Conservation (phyloP, 1,139 yeast genomes). For the Suhomyces yuchorum region DNA sequence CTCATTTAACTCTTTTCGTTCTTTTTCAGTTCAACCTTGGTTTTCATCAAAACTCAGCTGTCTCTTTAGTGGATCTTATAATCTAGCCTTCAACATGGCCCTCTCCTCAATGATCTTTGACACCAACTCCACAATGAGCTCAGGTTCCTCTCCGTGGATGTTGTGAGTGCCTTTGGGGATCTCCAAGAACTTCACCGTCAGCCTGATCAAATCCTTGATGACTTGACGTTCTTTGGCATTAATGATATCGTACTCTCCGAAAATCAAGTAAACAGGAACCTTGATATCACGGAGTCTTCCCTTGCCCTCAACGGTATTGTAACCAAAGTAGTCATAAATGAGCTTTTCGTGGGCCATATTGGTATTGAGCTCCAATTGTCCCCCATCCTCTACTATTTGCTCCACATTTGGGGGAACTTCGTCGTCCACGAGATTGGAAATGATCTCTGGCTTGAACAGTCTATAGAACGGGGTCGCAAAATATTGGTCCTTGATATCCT, state of each 20-base stretch:
- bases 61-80: not conserved
- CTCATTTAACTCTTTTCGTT: too few species aligned
- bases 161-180: conserved; percentile 12
- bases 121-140: conserved; percentile 1
- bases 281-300: conserved; percentile 6
- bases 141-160: conserved; percentile 13
- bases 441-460: conserved; percentile 4
- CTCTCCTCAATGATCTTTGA: conserved; percentile 4
- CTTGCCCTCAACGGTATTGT: not conserved
- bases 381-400: not conserved
- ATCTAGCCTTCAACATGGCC: not conserved
- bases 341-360: conserved; percentile 3
- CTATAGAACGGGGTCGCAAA: not conserved
- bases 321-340: conserved; percentile 2
- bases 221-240: not conserved
- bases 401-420: conserved; percentile 7
- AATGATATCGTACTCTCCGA: conserved; percentile 14
- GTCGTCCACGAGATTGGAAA: conserved; percentile 10
- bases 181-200: conserved; percentile 1
- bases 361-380: conserved; percentile 2
- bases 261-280: conserved; percentile 17
- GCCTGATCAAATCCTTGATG: not conserved
- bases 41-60: too few species aligned
- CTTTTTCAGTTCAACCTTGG: too few species aligned
- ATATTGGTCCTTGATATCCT: not conserved